Evolutionary conservation across 768 basidiomycete genomes (phyloP).

Genomic region (Suillus weaverae): DNA sequence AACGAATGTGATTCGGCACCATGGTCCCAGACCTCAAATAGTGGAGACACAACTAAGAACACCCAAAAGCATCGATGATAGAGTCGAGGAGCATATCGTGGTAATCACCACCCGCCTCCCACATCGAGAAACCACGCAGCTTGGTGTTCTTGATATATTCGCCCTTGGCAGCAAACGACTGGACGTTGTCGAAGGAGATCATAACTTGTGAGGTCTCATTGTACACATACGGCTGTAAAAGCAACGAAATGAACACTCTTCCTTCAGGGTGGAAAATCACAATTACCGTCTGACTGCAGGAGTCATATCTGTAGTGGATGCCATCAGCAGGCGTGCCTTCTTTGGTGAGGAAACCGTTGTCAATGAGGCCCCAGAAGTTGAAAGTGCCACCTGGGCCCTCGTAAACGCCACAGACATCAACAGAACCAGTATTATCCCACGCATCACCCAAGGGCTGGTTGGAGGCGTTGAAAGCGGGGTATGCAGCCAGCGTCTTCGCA

Average conservation of each 20-base stretch:
- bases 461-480: slow-evolving; percentile 48
- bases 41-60: slow-evolving; percentile 43
- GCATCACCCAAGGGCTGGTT: slow-evolving; percentile 52
- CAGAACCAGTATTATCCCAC: slow-evolving; percentile 50
- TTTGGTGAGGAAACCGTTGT: slow-evolving; percentile 50
- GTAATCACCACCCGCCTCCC: slow-evolving; percentile 70
- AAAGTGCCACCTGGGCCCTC: slow-evolving; percentile 52
- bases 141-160: slow-evolving; percentile 51
- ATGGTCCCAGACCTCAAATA: slow-evolving; percentile 16
- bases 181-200: slow-evolving; percentile 64
- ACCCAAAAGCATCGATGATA: slow-evolving; percentile 42
- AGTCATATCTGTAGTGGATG: slow-evolving; percentile 57
- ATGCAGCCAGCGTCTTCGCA: slow-evolving; percentile 43
- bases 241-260: neutral
- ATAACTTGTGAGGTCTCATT: slow-evolving; percentile 53
- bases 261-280: neutral
- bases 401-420: slow-evolving; percentile 55
- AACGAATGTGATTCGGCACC: neutral
- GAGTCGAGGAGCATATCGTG: slow-evolving; percentile 62
- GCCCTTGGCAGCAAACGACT: slow-evolving; percentile 63
- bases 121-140: slow-evolving; percentile 68
- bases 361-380: slow-evolving; percentile 59
- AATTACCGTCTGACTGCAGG: slow-evolving; percentile 73
- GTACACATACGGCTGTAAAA: slow-evolving; percentile 65
- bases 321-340: slow-evolving; percentile 36